Evolutionary conservation across 139 green algal genomes (phyloP).

Genomic region (Mesostigma viride): DNA sequence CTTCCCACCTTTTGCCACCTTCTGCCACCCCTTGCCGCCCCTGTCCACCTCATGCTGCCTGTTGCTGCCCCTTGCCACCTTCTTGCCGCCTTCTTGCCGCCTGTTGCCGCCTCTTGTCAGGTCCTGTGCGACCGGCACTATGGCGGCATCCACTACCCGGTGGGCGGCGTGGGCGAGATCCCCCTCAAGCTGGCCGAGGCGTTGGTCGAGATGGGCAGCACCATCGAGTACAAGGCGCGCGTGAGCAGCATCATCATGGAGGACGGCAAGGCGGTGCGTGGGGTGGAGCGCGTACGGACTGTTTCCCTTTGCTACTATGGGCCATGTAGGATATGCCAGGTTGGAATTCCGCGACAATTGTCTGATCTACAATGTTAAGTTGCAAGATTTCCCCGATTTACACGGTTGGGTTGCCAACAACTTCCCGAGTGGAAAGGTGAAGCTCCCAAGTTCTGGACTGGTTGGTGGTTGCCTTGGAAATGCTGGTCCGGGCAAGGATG

Average conservation of each 20-base stretch:
- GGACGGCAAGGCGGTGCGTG: slow-evolving; percentile 19
- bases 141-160: slow-evolving; percentile 92
- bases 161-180: slow-evolving; percentile 77
- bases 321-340: neutral
- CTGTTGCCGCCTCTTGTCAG: neutral
- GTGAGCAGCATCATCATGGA: slow-evolving; percentile 72
- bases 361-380: neutral
- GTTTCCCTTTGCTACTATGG: neutral
- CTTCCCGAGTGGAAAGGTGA: neutral
- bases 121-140: slow-evolving; percentile 61
- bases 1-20: neutral
- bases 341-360: neutral
- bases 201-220: slow-evolving; percentile 56
- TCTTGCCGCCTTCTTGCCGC: neutral
- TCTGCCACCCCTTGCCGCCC: neutral
- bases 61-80: neutral
- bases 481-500: too few species aligned
- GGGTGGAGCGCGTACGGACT: neutral
- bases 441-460: neutral
- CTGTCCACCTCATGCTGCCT: neutral
- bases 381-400: neutral
- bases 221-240: slow-evolving; percentile 80
- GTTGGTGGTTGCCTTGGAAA: too few species aligned
- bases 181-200: slow-evolving; percentile 47
- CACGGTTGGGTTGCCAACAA: neutral